Evolutionary conservation across 2,329 filamentous ascomycete genomes (phyloP).

Genomic region (Xylariaceae sp.): DNA sequence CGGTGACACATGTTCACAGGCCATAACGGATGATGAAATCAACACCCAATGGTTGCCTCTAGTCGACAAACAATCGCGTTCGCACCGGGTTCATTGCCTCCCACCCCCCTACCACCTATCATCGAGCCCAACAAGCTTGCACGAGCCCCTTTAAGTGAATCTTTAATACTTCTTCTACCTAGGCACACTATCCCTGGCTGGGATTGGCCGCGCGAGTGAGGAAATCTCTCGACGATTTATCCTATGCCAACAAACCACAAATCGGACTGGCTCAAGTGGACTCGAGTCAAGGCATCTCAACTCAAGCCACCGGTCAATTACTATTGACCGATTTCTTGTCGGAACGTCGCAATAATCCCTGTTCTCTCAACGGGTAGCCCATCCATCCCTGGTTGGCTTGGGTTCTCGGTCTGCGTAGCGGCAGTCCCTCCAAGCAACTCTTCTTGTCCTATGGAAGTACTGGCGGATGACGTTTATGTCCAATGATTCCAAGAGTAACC

Average conservation of each 20-base stretch:
- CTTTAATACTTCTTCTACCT: neutral
- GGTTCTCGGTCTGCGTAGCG: slow-evolving; percentile 15
- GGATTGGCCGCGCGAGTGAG: neutral
- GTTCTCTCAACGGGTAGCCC: slow-evolving; percentile 15
- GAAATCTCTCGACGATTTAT: too few species aligned
- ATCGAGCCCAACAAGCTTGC: too few species aligned
- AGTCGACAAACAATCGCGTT: slow-evolving; percentile 22
- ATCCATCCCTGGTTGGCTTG: slow-evolving; percentile 16
- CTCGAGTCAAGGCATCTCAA: neutral
- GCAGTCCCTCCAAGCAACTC: slow-evolving; percentile 6
- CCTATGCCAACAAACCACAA: too few species aligned
- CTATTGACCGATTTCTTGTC: slow-evolving; percentile 20
- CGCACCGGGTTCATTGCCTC: slow-evolving; percentile 14
- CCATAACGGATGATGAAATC: slow-evolving; percentile 23
- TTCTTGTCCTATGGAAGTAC: slow-evolving; percentile 1
- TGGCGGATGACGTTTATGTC: slow-evolving; percentile 19
- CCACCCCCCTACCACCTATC: slow-evolving; percentile 1
- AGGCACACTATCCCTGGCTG: neutral
- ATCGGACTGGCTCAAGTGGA: slow-evolving; percentile 5
- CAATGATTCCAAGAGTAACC: slow-evolving; percentile 17
- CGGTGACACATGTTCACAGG: slow-evolving; percentile 20
- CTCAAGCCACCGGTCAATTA: neutral
- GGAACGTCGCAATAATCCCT: slow-evolving; percentile 22
- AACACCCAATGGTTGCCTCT: slow-evolving; percentile 22
- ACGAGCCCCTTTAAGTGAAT: neutral